Conservation (phyloP, 129 eudicot species). For the Flaveria linearis region DNA sequence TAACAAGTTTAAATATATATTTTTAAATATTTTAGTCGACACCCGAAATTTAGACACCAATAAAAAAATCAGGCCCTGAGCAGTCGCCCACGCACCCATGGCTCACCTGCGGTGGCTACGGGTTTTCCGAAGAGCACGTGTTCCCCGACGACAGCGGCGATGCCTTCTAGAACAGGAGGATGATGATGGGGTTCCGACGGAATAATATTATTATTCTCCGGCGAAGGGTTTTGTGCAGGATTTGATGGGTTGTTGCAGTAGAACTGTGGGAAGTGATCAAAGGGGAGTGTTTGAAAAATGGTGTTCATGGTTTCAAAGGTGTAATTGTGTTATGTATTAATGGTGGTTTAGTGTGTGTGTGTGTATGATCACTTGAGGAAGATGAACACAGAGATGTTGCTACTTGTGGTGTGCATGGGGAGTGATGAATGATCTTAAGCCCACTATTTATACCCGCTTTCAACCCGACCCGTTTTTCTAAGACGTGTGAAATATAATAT, state of each 20-base stretch:
- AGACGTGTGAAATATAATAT: slow-evolving; percentile 1
- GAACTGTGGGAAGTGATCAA: slow-evolving; percentile 25
- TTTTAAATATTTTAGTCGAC: too few species aligned
- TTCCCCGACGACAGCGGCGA: slow-evolving; percentile 84
- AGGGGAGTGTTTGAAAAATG: slow-evolving; percentile 29
- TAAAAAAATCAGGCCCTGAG: too few species aligned
- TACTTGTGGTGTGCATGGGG: slow-evolving; percentile 35
- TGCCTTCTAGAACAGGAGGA: slow-evolving; percentile 80
- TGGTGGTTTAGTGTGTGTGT: not conserved
- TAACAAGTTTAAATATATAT: too few species aligned
- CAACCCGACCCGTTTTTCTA: slow-evolving; percentile 26
- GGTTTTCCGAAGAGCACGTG: slow-evolving; percentile 37
- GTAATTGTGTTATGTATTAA: slow-evolving; percentile 12
- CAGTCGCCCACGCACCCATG: too few species aligned
- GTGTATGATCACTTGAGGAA: slow-evolving; percentile 5
- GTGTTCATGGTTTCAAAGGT: slow-evolving; percentile 34
- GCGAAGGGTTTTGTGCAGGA: slow-evolving; percentile 24
- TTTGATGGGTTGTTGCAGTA: not conserved
- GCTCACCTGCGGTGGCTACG: not conserved
- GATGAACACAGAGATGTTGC: not conserved
- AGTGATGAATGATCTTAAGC: slow-evolving; percentile 16
- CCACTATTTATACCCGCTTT: slow-evolving; percentile 35
- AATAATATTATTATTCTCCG: not conserved
- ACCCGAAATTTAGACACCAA: too few species aligned
- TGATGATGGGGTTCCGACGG: slow-evolving; percentile 5